Conservation (phyloP, 2,329 filamentous ascomycete genomes). For the Trichoderma sp. region DNA sequence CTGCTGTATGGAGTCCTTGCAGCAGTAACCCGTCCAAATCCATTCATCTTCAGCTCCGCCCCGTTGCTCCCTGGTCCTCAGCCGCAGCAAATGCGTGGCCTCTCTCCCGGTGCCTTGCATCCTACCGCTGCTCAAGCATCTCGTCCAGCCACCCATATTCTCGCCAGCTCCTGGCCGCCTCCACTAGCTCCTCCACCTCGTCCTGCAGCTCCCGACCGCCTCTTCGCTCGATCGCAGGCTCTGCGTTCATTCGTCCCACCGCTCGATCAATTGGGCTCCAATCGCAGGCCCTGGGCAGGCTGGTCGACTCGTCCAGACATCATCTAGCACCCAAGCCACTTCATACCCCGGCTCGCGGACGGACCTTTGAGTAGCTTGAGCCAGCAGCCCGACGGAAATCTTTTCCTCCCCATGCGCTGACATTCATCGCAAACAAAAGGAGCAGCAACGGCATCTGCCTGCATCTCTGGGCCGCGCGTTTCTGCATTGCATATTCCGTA, state of each 20-base stretch:
- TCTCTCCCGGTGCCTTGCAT: constrained; percentile 20
- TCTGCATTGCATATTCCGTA: constrained; percentile 5
- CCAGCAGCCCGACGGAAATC: constrained; percentile 15
- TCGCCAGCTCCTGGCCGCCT: constrained; percentile 13
- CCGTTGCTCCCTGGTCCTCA: constrained; percentile 10
- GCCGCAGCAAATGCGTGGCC: constrained; percentile 17
- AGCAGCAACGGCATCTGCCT: background rate
- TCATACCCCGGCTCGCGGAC: constrained; percentile 12
- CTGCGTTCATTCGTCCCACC: constrained; percentile 5
- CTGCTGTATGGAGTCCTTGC: background rate
- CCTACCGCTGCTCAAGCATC: constrained; percentile 18
- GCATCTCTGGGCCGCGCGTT: background rate
- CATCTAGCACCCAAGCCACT: constrained; percentile 2
- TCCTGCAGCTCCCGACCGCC: constrained; percentile 21
- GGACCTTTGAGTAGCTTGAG: constrained; percentile 11
- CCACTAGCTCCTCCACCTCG: constrained; percentile 19
- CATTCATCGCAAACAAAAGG: background rate
- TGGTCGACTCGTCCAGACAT: background rate
- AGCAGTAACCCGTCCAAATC: background rate
- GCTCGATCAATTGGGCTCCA: constrained; percentile 9
- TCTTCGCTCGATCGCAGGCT: constrained; percentile 15
- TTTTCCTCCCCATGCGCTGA: constrained; percentile 1
- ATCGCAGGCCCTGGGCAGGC: constrained; percentile 5
- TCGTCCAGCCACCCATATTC: constrained; percentile 20
- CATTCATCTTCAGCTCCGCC: background rate